Percentiles rank a stretch among this genome's conserved stretches.
These are phyloP conservation scores for Hypoxylon sp. DNA, from an alignment of 2,329 filamentous ascomycete genomes.

Conservation along the genomic window DNA sequence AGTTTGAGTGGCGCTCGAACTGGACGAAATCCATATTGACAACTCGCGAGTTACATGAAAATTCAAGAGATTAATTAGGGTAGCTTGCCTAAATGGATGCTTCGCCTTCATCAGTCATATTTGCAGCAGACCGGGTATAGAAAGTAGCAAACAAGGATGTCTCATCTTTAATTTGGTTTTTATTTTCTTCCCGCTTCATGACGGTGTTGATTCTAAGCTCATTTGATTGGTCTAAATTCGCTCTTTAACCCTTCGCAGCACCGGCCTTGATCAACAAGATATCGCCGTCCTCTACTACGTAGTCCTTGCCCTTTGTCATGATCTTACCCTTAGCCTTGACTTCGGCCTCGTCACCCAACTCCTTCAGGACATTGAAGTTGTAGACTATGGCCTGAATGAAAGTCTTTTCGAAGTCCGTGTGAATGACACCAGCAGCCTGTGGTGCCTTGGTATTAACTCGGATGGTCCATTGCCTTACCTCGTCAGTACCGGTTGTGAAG, in stretches of 20 bases:
- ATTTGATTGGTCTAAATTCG: conserved; percentile 32
- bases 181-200: conserved; percentile 24
- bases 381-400: conserved; percentile 98
- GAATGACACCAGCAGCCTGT: conserved; percentile 96
- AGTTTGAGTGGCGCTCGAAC: not conserved
- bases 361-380: conserved; percentile 86
- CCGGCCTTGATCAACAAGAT: conserved; percentile 91
- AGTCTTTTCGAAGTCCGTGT: conserved; percentile 99
- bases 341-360: conserved; percentile 88
- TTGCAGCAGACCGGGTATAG: not conserved
- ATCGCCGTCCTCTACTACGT: conserved; percentile 87
- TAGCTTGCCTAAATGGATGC: not conserved
- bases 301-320: conserved; percentile 99
- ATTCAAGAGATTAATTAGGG: conserved; percentile 1
- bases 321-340: conserved; percentile 96
- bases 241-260: conserved; percentile 77
- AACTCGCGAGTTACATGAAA: not conserved
- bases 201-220: conserved; percentile 16
- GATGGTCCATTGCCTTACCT: conserved; percentile 99
- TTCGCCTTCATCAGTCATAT: not conserved
- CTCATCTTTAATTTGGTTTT: conserved; percentile 19
- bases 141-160: not conserved
- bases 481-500: conserved; percentile 96
- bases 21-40: not conserved
- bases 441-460: conserved; percentile 97